Base-by-base conservation (phyloP, 2,329 filamentous ascomycete genomes). In the Lachnellula arida region DNA sequence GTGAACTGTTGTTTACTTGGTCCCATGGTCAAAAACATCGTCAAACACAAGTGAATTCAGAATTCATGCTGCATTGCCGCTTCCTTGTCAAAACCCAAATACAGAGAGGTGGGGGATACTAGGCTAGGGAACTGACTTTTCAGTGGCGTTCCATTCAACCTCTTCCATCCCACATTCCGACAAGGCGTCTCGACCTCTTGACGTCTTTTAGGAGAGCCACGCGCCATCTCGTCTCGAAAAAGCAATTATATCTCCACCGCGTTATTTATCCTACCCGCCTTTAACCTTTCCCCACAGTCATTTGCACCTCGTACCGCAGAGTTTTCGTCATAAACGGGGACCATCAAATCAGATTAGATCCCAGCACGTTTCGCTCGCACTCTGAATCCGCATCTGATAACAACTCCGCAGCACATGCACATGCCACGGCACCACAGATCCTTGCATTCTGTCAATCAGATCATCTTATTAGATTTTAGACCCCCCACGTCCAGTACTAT, bases 381-480 rank as follows among this genome's bases (percentile, higher is more conserved):
- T 17, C 39, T 23, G 28, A 17, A 35, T 39, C 50, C 25, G 22
- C 28, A 57, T 51, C 58, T 53, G 49, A 60, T 55, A 55, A 58
- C 44, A n/a, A 28, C 35, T 32, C 40, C 8, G 28, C 37, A n/a
- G 5, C 15, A 2, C 22, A 22, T 22, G 22, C n/a, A n/a, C n/a
- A n/a, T n/a, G n/a, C n/a, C 37, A 3, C 12, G 37, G 37, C 37
- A 32, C 23, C n/a, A 14, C 23, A 2, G 34, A 34, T 8, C 28
- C 17, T 4, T 23, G n/a, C 9, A 39, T 19, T 17, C 48, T 12
- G 43, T 39, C 35, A 54, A 59, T 59, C 59, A 59, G 59, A 59
- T 59, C 57, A 62, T 60, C 60, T 62, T 60, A 54, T 55, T 51
- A 40, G 51, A 54, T 53, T 46, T 7, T 11, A 25, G 11, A 2